Base-by-base conservation (phyloP, 495 filamentous ascomycete species). In the Talaromyces ruber region DNA sequence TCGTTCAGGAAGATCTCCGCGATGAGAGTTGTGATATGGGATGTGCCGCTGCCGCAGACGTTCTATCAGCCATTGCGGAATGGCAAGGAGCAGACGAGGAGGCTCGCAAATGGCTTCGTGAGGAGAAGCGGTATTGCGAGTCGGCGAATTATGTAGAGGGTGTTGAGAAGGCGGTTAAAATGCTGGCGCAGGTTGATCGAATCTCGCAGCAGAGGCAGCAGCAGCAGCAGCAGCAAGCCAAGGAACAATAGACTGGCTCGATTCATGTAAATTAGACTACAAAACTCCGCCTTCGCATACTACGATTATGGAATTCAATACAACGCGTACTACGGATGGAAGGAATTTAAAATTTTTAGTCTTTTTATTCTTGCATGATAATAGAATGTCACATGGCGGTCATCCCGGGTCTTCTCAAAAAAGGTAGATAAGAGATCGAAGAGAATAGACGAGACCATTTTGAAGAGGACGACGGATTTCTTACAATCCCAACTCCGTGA, bases 11-110 rank as follows among this genome's bases (percentile, higher is more conserved):
- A 14, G 79, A 81, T 6, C 68, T 86, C n/a, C 76, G 88, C 52
- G 91, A 85, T 4, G 80, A 86, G 30, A 89, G 95, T 68, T 98
- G 94, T 69, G 91, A 96, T 74, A 65, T 85, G n/a, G 89, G 85
- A 14, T 97, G 94, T 70, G 88, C 87, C 0, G 86, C 84, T 9
- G 89, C 93, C n/a, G 87, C 86, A 45, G 86, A 89, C 70, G 97
- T 96, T 72, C 80, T 97, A 52, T 94, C 86, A 12, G 88, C 92
- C 63, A 83, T 98, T 64, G 86, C 91, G 1, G 81, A 87, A 63
- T 83, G 91, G 78, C 72, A 84, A 55, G 86, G 88, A 2, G 78
- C 88, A 66, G 62, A 73, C 0, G 74, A 78, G n/a, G 82, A 88
- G 65, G 94, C 94, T 14, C 74, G 75, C 64, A 76, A 71, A 63